phyloP scores from a whole-genome alignment of 129 eudicot genomes.

The carrot (Daucus carota) region DNA sequence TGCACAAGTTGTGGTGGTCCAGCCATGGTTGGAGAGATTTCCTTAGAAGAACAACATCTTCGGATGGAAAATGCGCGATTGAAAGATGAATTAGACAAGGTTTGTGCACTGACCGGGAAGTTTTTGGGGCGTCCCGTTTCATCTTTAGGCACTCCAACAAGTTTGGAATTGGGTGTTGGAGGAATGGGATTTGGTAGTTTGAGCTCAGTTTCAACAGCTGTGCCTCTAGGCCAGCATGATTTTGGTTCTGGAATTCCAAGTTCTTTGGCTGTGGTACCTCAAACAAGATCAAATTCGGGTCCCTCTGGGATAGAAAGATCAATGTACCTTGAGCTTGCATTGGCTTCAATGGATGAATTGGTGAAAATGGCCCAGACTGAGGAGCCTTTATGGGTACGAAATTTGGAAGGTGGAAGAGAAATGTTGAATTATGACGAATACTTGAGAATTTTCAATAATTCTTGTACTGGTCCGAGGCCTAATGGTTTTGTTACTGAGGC shows the following conservation, averaged over 20 bases:
- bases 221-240: conserved; percentile 59
- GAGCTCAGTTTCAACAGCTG: conserved; percentile 28
- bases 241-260: conserved; percentile 49
- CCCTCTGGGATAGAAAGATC: conserved; percentile 60
- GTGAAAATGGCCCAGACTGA: conserved; percentile 74
- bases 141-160: conserved; percentile 25
- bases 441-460: conserved; percentile 31
- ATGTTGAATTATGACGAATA: conserved; percentile 64
- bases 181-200: conserved; percentile 44
- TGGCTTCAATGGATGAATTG: conserved; percentile 83
- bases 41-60: conserved; percentile 82
- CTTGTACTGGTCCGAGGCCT: conserved; percentile 74
- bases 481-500: conserved; percentile 68
- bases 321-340: conserved; percentile 83
- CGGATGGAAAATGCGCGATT: conserved; percentile 75
- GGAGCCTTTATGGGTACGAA: conserved; percentile 80
- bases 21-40: conserved; percentile 74
- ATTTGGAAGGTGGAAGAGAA: conserved; percentile 61
- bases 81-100: conserved; percentile 83
- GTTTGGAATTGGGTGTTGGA: conserved; percentile 84
- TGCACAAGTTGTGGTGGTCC: conserved; percentile 95
- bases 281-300: conserved; percentile 28
- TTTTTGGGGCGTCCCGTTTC: conserved; percentile 80
- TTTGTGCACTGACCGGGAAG: conserved; percentile 70
- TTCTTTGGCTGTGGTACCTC: conserved; percentile 37